Conservation (phyloP, 2,329 filamentous ascomycete species). For the Pseudocercospora eumusae region DNA sequence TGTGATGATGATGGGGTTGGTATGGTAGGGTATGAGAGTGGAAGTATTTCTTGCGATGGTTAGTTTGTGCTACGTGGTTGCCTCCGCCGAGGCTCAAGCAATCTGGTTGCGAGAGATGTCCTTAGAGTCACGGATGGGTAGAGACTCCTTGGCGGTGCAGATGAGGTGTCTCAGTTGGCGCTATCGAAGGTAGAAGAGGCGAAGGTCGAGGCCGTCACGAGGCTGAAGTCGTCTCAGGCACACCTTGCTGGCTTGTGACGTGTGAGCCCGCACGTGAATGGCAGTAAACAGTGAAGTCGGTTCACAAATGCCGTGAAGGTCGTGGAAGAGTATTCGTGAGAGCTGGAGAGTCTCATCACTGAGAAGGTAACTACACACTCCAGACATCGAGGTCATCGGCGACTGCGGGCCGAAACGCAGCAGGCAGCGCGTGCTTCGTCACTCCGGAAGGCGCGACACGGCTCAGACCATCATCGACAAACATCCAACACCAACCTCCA, state of each 20-base stretch:
- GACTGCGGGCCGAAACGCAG: neutral
- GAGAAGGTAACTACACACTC: neutral
- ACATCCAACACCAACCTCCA: neutral
- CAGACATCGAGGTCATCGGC: slow-evolving; percentile 7
- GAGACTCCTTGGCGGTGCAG: neutral
- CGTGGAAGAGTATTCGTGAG: neutral
- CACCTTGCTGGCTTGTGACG: neutral
- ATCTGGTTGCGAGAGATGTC: neutral
- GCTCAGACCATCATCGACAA: slow-evolving; percentile 1
- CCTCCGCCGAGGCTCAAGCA: slow-evolving; percentile 13
- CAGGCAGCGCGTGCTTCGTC: slow-evolving; percentile 24
- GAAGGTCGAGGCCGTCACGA: slow-evolving; percentile 1
- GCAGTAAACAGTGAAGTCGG: neutral
- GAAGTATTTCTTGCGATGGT: neutral
- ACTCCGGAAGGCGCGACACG: slow-evolving; percentile 9
- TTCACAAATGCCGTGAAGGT: neutral
- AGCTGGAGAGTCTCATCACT: neutral
- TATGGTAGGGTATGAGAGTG: neutral
- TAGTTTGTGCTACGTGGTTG: neutral
- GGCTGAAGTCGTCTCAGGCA: neutral
- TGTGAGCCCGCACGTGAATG: neutral
- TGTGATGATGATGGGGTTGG: neutral
- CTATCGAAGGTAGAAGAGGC: neutral
- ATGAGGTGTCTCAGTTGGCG: slow-evolving; percentile 1
- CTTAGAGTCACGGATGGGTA: neutral